These are phyloP conservation scores for Saccharomyces jurei DNA, from an alignment of 805 yeast genomes.

Conservation along the genomic window DNA sequence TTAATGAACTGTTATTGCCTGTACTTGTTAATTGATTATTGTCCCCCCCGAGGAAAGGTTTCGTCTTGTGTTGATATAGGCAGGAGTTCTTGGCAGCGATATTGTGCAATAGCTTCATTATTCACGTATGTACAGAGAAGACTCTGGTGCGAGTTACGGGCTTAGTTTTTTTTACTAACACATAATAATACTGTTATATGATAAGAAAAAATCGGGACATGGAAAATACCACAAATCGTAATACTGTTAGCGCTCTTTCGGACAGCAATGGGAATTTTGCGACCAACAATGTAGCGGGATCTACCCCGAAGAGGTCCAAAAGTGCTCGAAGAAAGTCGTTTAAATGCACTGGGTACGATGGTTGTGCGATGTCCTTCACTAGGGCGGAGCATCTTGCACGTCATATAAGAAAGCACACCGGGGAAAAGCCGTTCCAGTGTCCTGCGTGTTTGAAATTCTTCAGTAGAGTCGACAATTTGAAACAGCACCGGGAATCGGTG, in stretches of 20 bases:
- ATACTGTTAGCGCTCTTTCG: neutral
- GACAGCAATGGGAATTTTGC: neutral
- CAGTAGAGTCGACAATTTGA: conserved; percentile 75
- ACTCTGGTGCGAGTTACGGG: neutral
- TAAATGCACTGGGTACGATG: conserved; percentile 80
- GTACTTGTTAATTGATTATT: neutral
- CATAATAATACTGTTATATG: neutral
- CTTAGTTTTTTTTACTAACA: neutral
- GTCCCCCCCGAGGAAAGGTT: neutral
- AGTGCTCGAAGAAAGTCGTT: conserved; percentile 40
- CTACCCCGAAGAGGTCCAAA: neutral
- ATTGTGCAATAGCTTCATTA: neutral
- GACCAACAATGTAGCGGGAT: neutral
- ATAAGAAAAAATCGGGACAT: neutral
- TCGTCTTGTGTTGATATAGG: neutral
- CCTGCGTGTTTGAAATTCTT: conserved; percentile 72
- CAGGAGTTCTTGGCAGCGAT: neutral
- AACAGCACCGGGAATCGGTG: conserved; percentile 87
- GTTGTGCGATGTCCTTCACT: conserved; percentile 81
- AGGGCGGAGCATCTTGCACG: conserved; percentile 87
- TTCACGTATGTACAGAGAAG: neutral
- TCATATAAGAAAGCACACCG: conserved; percentile 87
- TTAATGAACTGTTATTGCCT: neutral
- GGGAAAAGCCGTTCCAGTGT: conserved; percentile 87
- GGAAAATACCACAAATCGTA: neutral